Evolutionary conservation across 73 alveolate species (phyloP).

Genomic region (Halteria grandinella): DNA sequence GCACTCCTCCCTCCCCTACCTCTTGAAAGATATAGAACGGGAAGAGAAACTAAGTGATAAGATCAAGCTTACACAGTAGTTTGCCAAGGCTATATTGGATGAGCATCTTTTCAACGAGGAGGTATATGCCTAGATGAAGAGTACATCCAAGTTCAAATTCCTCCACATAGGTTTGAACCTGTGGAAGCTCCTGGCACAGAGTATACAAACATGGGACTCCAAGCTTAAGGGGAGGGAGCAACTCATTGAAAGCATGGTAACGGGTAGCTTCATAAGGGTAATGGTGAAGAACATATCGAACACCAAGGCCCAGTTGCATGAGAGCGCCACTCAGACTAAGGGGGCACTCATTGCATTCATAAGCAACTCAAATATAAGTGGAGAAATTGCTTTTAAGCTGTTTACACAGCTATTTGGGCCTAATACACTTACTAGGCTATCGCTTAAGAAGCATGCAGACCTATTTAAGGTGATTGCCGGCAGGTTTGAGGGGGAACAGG

Average conservation of each 20-base stretch:
- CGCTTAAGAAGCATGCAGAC: constrained; percentile 17
- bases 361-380: not conserved
- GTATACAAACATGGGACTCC: constrained; percentile 9
- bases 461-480: constrained; percentile 21
- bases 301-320: constrained; percentile 33
- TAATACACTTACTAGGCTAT: constrained; percentile 13
- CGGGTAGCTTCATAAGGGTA: constrained; percentile 7
- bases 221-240: constrained; percentile 18
- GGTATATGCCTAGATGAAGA: constrained; percentile 5
- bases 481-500: constrained; percentile 4
- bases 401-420: constrained; percentile 37
- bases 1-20: not conserved
- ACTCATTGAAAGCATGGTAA: not conserved
- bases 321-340: not conserved
- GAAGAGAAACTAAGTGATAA: constrained; percentile 18
- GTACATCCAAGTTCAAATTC: constrained; percentile 33
- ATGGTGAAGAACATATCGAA: constrained; percentile 18
- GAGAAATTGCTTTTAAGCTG: constrained; percentile 3
- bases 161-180: constrained; percentile 38
- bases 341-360: constrained; percentile 11
- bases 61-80: not conserved
- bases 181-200: not conserved
- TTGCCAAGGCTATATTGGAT: constrained; percentile 2
- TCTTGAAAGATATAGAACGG: constrained; percentile 6
- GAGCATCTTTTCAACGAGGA: constrained; percentile 33